Evolutionary conservation across 2,329 filamentous ascomycete species (phyloP).

Genomic region (Aschersonia sp.): DNA sequence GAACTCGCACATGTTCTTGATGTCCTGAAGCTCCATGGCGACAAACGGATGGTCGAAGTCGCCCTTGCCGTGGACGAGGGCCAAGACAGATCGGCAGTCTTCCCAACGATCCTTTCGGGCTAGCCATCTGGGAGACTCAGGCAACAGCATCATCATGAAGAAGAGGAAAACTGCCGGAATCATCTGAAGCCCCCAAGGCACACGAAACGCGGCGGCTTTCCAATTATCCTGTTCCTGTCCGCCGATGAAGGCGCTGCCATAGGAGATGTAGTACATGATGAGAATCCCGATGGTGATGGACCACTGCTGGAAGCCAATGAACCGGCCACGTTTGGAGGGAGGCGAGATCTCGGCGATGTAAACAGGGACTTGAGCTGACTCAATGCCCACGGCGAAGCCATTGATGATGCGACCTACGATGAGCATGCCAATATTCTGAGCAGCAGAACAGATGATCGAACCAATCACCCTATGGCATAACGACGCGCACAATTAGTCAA

Average conservation of each 20-base stretch:
- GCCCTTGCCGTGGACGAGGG: constrained; percentile 51
- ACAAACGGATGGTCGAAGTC: constrained; percentile 53
- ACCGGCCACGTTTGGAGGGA: constrained; percentile 42
- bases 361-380: constrained; percentile 53
- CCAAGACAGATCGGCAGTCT: constrained; percentile 36
- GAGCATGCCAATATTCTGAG: constrained; percentile 33
- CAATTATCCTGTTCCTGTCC: constrained; percentile 12
- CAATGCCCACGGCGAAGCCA: constrained; percentile 51
- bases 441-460: constrained; percentile 28
- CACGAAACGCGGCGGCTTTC: constrained; percentile 43
- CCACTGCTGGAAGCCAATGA: constrained; percentile 62
- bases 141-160: constrained; percentile 42
- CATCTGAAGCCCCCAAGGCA: constrained; percentile 53
- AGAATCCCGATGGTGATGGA: constrained; percentile 50
- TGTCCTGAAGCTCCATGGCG: constrained; percentile 53
- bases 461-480: constrained; percentile 26
- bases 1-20: constrained; percentile 59
- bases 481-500: neutral
- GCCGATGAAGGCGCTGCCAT: constrained; percentile 47
- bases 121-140: constrained; percentile 51
- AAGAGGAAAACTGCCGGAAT: constrained; percentile 46
- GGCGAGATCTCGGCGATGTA: constrained; percentile 52
- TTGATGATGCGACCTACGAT: constrained; percentile 47
- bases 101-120: constrained; percentile 46
- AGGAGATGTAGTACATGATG: constrained; percentile 56